These are phyloP conservation scores for Beauveria brongniartii DNA, from an alignment of 2,329 filamentous ascomycete genomes.

Conservation along the genomic window DNA sequence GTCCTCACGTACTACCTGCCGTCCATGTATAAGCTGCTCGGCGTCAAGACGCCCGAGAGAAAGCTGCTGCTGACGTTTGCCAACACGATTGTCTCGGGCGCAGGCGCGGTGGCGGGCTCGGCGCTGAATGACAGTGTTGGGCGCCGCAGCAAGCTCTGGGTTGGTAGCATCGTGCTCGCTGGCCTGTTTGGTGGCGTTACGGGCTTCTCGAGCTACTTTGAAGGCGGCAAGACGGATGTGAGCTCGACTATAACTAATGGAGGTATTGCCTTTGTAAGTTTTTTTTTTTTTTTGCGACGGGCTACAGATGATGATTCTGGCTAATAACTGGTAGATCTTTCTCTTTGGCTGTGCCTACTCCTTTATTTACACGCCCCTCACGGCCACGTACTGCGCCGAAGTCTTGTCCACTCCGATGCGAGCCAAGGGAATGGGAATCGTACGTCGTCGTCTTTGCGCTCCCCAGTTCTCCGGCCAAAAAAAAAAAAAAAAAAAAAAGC, in stretches of 20 bases:
- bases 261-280: conserved; percentile 36
- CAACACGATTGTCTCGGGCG: conserved; percentile 36
- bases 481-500: too few relatives aligned
- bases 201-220: conserved; percentile 34
- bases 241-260: conserved; percentile 30
- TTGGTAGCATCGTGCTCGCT: conserved; percentile 38
- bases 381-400: conserved; percentile 28
- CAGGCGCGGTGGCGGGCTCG: conserved; percentile 28
- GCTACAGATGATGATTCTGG: not conserved
- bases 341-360: conserved; percentile 45
- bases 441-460: conserved; percentile 13
- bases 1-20: conserved; percentile 48
- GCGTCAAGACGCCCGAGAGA: conserved; percentile 44
- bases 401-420: conserved; percentile 24
- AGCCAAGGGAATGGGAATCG: conserved; percentile 28
- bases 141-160: conserved; percentile 37
- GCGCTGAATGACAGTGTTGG: conserved; percentile 24
- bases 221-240: conserved; percentile 24
- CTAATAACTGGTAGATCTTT: conserved; percentile 29
- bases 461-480: too few relatives aligned
- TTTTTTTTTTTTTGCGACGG: not conserved
- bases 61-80: conserved; percentile 40
- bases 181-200: conserved; percentile 40
- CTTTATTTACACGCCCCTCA: conserved; percentile 41
- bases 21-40: conserved; percentile 40